Conservation (phyloP, 23 red algal species). For the Gracilaria caudata region DNA sequence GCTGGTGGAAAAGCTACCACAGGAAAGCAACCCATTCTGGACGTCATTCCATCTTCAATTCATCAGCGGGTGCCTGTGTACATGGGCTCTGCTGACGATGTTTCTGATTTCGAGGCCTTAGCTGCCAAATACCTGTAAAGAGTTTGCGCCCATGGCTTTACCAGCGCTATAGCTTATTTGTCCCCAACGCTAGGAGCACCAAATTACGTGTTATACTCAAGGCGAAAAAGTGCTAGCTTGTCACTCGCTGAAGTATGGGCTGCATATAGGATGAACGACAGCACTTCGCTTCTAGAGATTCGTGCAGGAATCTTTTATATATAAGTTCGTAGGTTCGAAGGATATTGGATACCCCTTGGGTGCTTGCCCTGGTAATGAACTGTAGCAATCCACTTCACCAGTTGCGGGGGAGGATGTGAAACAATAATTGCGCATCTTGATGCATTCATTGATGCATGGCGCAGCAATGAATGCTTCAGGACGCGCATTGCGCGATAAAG, state of each 20-base stretch:
- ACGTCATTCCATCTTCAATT: constrained; percentile 86
- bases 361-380: too few species aligned
- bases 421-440: too few species aligned
- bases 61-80: constrained; percentile 92
- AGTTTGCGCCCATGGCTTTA: background rate
- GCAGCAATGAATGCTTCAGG: too few species aligned
- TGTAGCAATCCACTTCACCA: too few species aligned
- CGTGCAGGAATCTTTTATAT: too few species aligned
- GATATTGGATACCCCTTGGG: too few species aligned
- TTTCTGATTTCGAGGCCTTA: constrained; percentile 78
- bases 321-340: too few species aligned
- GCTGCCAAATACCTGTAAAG: constrained; percentile 65
- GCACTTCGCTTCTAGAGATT: too few species aligned
- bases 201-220: background rate
- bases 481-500: too few species aligned
- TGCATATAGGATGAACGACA: too few species aligned
- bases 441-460: too few species aligned
- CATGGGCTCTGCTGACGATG: constrained; percentile 85
- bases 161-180: background rate
- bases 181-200: background rate
- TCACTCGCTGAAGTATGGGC: background rate
- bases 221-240: background rate
- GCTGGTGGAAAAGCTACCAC: constrained; percentile 96
- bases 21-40: constrained; percentile 88
- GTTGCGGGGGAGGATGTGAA: too few species aligned